phyloP scores from a whole-genome alignment of 768 basidiomycete species.

The Goffeauzyma gilvescens region DNA sequence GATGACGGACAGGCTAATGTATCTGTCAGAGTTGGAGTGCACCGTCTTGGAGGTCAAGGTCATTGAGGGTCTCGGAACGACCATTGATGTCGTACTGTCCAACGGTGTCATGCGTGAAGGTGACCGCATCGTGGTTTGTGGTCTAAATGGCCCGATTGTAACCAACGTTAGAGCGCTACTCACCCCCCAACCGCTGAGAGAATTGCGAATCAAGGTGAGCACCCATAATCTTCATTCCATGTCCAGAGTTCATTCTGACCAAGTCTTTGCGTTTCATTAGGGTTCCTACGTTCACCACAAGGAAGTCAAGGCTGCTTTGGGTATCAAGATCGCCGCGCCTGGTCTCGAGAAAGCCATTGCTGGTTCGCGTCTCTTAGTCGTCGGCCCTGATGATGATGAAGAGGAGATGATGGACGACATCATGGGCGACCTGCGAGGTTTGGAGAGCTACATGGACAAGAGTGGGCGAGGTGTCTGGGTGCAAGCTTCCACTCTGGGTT shows the following conservation, averaged over 20 bases:
- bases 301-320: conserved; percentile 87
- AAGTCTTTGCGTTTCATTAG: too few species aligned
- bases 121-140: conserved; percentile 87
- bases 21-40: conserved; percentile 88
- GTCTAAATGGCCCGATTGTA: conserved; percentile 89
- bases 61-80: conserved; percentile 90
- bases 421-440: conserved; percentile 80
- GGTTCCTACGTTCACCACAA: conserved; percentile 75
- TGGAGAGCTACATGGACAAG: conserved; percentile 80
- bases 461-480: conserved; percentile 93
- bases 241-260: too few species aligned
- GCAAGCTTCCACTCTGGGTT: conserved; percentile 90
- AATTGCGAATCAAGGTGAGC: conserved; percentile 77
- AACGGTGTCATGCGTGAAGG: conserved; percentile 84
- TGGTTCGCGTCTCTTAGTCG: conserved; percentile 78
- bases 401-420: conserved; percentile 85
- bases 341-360: conserved; percentile 97
- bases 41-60: conserved; percentile 98
- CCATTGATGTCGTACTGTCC: conserved; percentile 86
- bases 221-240: too few species aligned
- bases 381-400: conserved; percentile 89
- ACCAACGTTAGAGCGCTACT: conserved; percentile 83
- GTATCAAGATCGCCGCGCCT: conserved; percentile 84
- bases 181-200: conserved; percentile 88
- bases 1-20: conserved; percentile 95